A percentile compares a stretch with the other conserved stretches of the same genome.
phyloP scores from a whole-genome alignment of 176 grass and related monocot genomes.

The Otatea glauca region DNA sequence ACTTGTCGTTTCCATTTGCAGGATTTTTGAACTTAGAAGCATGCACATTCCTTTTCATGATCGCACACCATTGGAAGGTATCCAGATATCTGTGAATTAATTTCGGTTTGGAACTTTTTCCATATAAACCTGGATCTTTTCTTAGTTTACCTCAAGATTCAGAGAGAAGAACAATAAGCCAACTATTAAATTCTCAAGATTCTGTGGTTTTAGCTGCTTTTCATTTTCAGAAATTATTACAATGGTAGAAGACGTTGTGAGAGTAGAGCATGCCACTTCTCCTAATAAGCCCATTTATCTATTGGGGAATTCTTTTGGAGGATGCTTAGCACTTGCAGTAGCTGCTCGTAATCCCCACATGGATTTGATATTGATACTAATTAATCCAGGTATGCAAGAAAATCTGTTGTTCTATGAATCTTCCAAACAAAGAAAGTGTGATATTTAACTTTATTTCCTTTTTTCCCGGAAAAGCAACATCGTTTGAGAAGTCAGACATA shows the following conservation, averaged over 20 bases:
- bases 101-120: background rate
- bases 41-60: slow-evolving; percentile 73
- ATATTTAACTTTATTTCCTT: slow-evolving; percentile 5
- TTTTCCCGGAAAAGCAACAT: slow-evolving; percentile 53
- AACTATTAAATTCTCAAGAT: background rate
- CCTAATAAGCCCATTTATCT: slow-evolving; percentile 76
- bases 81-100: background rate
- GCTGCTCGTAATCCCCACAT: slow-evolving; percentile 68
- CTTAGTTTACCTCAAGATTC: background rate
- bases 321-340: slow-evolving; percentile 75
- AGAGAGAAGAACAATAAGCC: background rate
- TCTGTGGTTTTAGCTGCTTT: slow-evolving; percentile 42
- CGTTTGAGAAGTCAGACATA: slow-evolving; percentile 64
- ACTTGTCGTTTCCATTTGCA: slow-evolving; percentile 25
- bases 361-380: slow-evolving; percentile 68
- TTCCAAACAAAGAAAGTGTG: background rate
- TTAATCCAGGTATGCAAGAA: slow-evolving; percentile 61
- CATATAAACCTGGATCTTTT: background rate
- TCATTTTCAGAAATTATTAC: slow-evolving; percentile 63
- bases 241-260: slow-evolving; percentile 73
- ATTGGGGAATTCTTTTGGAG: slow-evolving; percentile 80
- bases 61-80: slow-evolving; percentile 73
- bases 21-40: slow-evolving; percentile 76
- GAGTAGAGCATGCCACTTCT: slow-evolving; percentile 51
- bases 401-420: background rate